Base-by-base conservation (phyloP, 108 stramenopile species). In the Conticribra guillardii region DNA sequence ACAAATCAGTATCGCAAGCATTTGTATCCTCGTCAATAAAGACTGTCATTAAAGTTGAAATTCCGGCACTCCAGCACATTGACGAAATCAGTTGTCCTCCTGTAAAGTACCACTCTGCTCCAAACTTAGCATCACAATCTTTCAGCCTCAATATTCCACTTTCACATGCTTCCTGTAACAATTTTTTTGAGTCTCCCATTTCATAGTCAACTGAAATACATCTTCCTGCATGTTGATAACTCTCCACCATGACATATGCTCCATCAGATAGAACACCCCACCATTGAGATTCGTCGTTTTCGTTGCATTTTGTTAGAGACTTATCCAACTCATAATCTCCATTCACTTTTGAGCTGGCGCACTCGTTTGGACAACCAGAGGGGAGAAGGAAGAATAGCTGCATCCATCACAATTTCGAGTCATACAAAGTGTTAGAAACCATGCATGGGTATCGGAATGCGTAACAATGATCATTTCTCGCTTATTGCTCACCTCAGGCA, bases 91-190 rank as follows among this genome's bases (percentile, higher is more conserved):
- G 27, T 45, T 79, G 77, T 5, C 77, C 76, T 22, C 76, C 76
- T 24, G 76, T 70, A 30, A 78, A 78, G 64, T 78, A 78, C 76
- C 76, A 78, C 34, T 78, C 53, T 9, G 76, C 60, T 23, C 76
- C 76, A 48, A 53, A 64, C 0, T 57, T 49, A 8, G 56, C 32
- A 32, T 62, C 22, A 50, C 76, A 78, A 9, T 71, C 77, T 66
- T 64, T 79, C 64, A 78, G 45, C 22, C 49, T 46, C 4, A 79
- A 55, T 32, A 56, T 48, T 50, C 76, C 77, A 26, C 54, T 54
- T 0, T 21, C 28, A 19, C 77, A 79, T 29, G 77, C 55, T 0
- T 79, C 15, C 24, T 23, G 45, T 22, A 79, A 45, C 58, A 70
- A 66, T 47, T 22, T 21, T 2, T 64, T 60, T 2, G 69, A 0